Evolutionary conservation across 306 rosid genomes (phyloP).

Genomic region (Trifolium repens): DNA sequence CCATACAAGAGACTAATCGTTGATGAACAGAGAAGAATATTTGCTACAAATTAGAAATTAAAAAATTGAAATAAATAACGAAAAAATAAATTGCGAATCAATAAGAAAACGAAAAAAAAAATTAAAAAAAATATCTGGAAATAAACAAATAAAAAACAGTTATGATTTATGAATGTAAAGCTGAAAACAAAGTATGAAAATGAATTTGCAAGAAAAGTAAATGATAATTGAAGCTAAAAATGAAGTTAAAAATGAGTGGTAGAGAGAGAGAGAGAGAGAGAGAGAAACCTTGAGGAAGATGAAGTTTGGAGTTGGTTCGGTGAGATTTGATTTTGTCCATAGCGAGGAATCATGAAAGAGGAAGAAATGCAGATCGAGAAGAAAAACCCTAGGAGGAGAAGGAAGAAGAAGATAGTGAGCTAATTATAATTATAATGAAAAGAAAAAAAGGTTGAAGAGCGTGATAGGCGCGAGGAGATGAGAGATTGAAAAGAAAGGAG

Average conservation of each 20-base stretch:
- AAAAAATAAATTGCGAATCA: not conserved
- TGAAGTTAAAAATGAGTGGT: conserved; percentile 6
- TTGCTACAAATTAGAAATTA: not conserved
- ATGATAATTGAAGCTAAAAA: not conserved
- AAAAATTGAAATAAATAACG: not conserved
- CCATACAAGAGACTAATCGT: conserved; percentile 1
- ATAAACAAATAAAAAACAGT: not conserved
- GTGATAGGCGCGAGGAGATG: conserved; percentile 7
- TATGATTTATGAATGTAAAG: not conserved
- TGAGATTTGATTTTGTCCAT: conserved; percentile 64
- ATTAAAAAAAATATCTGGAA: not conserved
- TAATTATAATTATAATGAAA: not conserved
- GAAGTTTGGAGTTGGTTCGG: conserved; percentile 50
- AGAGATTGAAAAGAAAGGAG: not conserved
- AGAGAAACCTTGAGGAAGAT: conserved; percentile 53
- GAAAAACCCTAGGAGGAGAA: conserved; percentile 41
- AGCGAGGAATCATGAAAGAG: conserved; percentile 49
- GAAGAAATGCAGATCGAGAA: conserved; percentile 40
- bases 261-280: conserved; percentile 19
- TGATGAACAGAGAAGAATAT: not conserved
- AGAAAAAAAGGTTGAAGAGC: not conserved
- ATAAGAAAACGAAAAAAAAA: not conserved
- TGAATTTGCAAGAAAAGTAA: not conserved
- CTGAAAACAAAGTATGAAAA: not conserved
- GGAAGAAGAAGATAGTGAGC: not conserved